These are phyloP conservation scores for Xerocomellus chrysenteron DNA, from an alignment of 768 basidiomycete species.

Conservation along the genomic window DNA sequence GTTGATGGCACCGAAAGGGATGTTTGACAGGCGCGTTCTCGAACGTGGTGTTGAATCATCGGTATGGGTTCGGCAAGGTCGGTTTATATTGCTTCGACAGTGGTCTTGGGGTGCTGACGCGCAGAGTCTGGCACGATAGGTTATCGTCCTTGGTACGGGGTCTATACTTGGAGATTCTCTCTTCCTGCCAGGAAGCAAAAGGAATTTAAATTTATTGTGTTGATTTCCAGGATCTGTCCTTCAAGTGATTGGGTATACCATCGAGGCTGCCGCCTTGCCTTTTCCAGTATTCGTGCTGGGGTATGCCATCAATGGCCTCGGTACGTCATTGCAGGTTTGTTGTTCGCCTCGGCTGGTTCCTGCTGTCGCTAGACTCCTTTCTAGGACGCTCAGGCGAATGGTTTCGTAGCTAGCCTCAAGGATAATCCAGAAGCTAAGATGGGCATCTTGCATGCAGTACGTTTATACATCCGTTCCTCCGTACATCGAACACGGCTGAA, in stretches of 20 bases:
- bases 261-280: slow-evolving; percentile 42
- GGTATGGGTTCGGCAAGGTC: slow-evolving; percentile 37
- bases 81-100: neutral
- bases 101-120: neutral
- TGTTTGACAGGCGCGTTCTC: slow-evolving; percentile 33
- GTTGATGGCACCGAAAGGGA: slow-evolving; percentile 22
- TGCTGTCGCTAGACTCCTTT: neutral
- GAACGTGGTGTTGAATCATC: slow-evolving; percentile 29
- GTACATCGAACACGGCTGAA: neutral
- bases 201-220: too few relatives aligned
- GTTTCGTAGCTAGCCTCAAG: slow-evolving; percentile 42
- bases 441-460: slow-evolving; percentile 39
- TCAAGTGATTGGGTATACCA: slow-evolving; percentile 33
- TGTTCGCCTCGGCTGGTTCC: neutral
- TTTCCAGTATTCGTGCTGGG: slow-evolving; percentile 45
- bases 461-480: slow-evolving; percentile 13
- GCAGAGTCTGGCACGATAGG: slow-evolving; percentile 3
- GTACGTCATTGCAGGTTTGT: slow-evolving; percentile 46
- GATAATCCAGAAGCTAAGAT: slow-evolving; percentile 39
- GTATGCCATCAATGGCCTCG: slow-evolving; percentile 45
- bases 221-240: slow-evolving; percentile 23
- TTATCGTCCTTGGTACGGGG: slow-evolving; percentile 29
- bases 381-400: slow-evolving; percentile 51
- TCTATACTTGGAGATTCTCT: too few relatives aligned
- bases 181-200: neutral